Evolutionary conservation across 2,329 filamentous ascomycete genomes (phyloP).

Genomic region (Alternaria ethzedia): DNA sequence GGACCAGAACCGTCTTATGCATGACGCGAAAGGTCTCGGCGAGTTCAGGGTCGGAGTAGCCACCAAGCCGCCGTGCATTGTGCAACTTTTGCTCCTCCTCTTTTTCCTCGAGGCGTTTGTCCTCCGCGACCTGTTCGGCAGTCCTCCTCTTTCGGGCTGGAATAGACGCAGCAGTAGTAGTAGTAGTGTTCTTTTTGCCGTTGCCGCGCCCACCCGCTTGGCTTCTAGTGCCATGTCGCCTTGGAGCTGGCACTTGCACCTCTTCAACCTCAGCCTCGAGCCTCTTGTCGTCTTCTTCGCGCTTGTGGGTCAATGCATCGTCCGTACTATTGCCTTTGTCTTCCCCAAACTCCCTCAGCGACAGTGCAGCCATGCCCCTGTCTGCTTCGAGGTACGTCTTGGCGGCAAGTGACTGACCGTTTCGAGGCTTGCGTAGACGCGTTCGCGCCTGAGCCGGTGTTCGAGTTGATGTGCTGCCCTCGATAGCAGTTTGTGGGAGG

Average conservation of each 20-base stretch:
- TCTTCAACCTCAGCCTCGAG: neutral
- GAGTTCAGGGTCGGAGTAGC: too few relatives aligned
- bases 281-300: neutral
- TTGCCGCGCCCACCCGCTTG: neutral
- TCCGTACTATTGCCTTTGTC: neutral
- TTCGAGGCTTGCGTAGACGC: neutral
- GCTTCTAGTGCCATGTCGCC: neutral
- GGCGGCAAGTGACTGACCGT: accelerated
- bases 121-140: too few relatives aligned
- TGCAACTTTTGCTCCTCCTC: too few relatives aligned
- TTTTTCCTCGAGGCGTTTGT: too few relatives aligned
- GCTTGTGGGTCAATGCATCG: neutral
- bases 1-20: too few relatives aligned
- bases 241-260: neutral
- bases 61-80: too few relatives aligned
- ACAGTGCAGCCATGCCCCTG: neutral
- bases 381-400: neutral
- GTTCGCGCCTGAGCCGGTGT: neutral
- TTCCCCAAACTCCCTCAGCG: neutral
- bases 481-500: neutral
- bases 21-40: too few relatives aligned
- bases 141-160: too few relatives aligned
- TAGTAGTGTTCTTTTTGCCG: neutral
- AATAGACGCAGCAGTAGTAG: too few relatives aligned
- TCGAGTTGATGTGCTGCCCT: neutral